Percentiles rank a stretch among this genome's conserved stretches.
Conservation (phyloP, 2,329 filamentous ascomycete species). For the Pestalotiopsis sp. region DNA sequence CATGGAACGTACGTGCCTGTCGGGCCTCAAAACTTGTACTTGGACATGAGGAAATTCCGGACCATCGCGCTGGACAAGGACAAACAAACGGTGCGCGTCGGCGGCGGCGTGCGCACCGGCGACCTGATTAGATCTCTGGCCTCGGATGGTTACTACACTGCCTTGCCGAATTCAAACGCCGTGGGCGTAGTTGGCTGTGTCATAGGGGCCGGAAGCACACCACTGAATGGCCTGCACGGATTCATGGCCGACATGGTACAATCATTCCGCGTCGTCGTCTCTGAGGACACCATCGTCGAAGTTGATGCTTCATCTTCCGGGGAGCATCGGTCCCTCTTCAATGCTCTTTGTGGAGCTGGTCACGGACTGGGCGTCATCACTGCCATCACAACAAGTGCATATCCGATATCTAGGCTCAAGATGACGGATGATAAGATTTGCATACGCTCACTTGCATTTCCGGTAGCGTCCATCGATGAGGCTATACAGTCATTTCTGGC, state of each 20-base stretch:
- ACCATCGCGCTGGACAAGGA: background rate
- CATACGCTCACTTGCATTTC: background rate
- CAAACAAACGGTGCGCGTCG: background rate
- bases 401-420: constrained; percentile 16
- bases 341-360: constrained; percentile 10
- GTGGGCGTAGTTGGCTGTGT: constrained; percentile 2
- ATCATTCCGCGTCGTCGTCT: constrained; percentile 5
- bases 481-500: background rate
- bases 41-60: background rate
- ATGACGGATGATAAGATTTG: constrained; percentile 6
- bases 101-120: constrained; percentile 1
- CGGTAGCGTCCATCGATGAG: background rate
- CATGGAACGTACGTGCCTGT: constrained; percentile 3
- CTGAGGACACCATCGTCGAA: background rate
- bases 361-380: constrained; percentile 12
- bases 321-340: background rate
- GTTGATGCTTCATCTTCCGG: background rate
- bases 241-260: background rate
- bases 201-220: background rate
- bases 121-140: constrained; percentile 1
- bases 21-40: background rate
- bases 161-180: background rate
- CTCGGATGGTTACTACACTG: background rate
- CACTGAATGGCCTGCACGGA: constrained; percentile 1
- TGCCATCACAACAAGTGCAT: constrained; percentile 7